phyloP scores from a whole-genome alignment of 108 stramenopile species.

The Skeletonema marinoi region DNA sequence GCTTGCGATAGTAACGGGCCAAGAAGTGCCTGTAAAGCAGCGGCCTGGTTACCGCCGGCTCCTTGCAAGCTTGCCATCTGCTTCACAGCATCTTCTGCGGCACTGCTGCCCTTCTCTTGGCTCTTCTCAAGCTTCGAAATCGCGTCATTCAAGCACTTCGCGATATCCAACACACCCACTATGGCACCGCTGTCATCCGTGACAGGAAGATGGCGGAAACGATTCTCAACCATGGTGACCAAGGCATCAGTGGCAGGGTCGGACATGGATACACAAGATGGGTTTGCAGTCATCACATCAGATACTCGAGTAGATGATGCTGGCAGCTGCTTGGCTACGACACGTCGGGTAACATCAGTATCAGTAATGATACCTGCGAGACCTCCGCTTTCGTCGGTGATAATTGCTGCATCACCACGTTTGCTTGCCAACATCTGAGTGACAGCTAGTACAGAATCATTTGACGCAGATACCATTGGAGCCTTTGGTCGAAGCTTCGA shows the following conservation, averaged over 20 bases:
- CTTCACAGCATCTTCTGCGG: conserved; percentile 63
- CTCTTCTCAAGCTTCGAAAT: conserved; percentile 85
- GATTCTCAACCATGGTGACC: conserved; percentile 92
- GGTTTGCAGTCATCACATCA: conserved; percentile 86
- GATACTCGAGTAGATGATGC: conserved; percentile 58
- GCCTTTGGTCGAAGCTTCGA: conserved; percentile 18
- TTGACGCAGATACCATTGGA: neutral
- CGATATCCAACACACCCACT: conserved; percentile 92
- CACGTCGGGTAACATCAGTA: conserved; percentile 77
- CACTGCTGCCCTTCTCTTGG: conserved; percentile 50
- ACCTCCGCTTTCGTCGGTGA: conserved; percentile 54
- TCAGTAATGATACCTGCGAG: conserved; percentile 88
- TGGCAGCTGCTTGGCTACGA: conserved; percentile 76
- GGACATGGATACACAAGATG: conserved; percentile 76
- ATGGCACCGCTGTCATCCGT: conserved; percentile 80
- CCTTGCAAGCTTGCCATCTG: conserved; percentile 61
- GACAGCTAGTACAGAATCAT: conserved; percentile 57
- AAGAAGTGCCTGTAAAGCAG: conserved; percentile 66
- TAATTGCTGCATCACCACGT: conserved; percentile 63
- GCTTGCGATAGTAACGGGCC: conserved; percentile 75
- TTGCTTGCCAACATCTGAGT: conserved; percentile 70
- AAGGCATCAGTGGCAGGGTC: conserved; percentile 90
- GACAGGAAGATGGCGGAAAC: conserved; percentile 92
- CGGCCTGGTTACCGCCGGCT: conserved; percentile 63
- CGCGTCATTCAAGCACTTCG: conserved; percentile 94